Evolutionary conservation across 805 yeast species (phyloP).

Genomic region (Kurtzmaniella fragi): DNA sequence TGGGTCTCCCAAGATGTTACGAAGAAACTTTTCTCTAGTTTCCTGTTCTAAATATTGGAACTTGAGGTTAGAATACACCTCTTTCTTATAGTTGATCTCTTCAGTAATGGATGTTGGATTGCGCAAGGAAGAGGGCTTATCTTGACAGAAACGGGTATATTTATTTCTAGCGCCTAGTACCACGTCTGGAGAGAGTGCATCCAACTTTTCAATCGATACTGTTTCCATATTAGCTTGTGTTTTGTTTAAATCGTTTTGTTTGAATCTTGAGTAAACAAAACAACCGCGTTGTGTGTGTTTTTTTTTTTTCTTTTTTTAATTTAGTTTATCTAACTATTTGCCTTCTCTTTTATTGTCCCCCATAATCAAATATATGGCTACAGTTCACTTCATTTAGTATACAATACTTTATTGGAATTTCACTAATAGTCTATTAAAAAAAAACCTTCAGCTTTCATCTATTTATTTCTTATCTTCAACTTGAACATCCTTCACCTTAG

Average conservation of each 20-base stretch:
- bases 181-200: conserved; percentile 2
- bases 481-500: conserved; percentile 30
- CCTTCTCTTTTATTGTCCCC: too few relatives aligned
- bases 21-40: conserved; percentile 60
- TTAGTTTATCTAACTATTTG: too few relatives aligned
- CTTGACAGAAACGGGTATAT: background rate
- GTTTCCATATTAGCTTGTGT: too few relatives aligned
- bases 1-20: conserved; percentile 40
- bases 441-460: background rate
- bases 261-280: too few relatives aligned
- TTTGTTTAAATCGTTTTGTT: too few relatives aligned
- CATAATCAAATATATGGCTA: too few relatives aligned
- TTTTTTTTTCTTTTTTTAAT: too few relatives aligned
- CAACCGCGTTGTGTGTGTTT: too few relatives aligned
- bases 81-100: conserved; percentile 33
- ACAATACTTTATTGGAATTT: too few relatives aligned
- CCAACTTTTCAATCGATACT: too few relatives aligned
- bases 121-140: conserved; percentile 3
- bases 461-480: conserved; percentile 6
- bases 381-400: too few relatives aligned
- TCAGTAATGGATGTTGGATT: conserved; percentile 29
- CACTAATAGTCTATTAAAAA: too few relatives aligned
- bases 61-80: conserved; percentile 49
- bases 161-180: background rate
- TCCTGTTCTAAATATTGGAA: conserved; percentile 69